Percentiles rank a stretch among this genome's conserved stretches.
These are phyloP conservation scores for Fusarium lateritium DNA, from an alignment of 2,329 filamentous ascomycete species.

Conservation along the genomic window DNA sequence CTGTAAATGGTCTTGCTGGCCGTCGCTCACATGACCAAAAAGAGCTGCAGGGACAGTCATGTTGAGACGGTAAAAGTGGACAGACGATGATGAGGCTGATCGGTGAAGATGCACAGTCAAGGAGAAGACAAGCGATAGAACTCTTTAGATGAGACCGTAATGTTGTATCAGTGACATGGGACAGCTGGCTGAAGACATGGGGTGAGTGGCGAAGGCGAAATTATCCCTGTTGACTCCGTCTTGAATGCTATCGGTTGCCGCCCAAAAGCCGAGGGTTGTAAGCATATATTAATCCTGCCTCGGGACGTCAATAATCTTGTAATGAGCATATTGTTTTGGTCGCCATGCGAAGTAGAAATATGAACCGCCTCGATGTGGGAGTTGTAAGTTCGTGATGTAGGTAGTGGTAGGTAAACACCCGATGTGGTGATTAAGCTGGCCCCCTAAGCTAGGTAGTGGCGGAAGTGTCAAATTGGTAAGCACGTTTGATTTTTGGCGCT, in stretches of 20 bases:
- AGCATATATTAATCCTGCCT: background rate
- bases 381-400: too few species aligned
- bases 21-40: constrained; percentile 45
- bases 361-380: too few species aligned
- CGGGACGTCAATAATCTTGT: background rate
- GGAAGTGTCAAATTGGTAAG: constrained; percentile 14
- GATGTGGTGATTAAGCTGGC: background rate
- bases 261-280: background rate
- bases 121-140: background rate
- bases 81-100: constrained; percentile 7
- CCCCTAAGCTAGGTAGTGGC: background rate
- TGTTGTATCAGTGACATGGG: background rate
- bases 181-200: background rate
- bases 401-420: too few species aligned
- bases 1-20: constrained; percentile 11
- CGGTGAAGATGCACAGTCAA: background rate
- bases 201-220: background rate
- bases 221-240: background rate
- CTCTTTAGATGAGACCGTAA: background rate
- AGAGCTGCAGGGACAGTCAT: constrained; percentile 41
- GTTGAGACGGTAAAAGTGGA: constrained; percentile 9
- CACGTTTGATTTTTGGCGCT: constrained; percentile 37
- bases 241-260: background rate
- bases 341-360: too few species aligned
- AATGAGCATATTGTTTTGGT: background rate